phyloP scores from a whole-genome alignment of 345 rosid genomes.

The Draba incana region DNA sequence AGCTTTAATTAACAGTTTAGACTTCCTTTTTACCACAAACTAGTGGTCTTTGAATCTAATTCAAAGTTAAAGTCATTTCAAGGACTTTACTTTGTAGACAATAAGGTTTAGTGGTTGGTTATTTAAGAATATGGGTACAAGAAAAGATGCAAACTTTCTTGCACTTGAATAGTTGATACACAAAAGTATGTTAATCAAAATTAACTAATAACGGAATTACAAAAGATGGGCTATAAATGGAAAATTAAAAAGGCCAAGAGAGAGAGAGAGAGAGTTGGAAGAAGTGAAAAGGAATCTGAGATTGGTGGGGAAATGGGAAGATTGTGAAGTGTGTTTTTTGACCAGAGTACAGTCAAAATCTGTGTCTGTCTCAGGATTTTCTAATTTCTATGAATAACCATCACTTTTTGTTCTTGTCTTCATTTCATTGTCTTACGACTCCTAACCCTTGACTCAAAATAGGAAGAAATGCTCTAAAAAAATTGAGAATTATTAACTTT shows the following conservation, averaged over 20 bases:
- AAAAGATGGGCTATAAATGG: conserved; percentile 20
- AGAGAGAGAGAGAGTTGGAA: conserved; percentile 16
- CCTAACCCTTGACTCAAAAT: not conserved
- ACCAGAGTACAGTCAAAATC: conserved; percentile 43
- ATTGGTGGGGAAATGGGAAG: conserved; percentile 41
- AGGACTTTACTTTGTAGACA: conserved; percentile 7
- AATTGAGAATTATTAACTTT: too few species aligned
- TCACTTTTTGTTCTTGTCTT: conserved; percentile 29
- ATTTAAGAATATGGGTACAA: conserved; percentile 20
- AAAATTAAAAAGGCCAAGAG: conserved; percentile 3
- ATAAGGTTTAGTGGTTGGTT: conserved; percentile 26
- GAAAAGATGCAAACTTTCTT: conserved; percentile 25
- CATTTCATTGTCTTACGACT: conserved; percentile 30
- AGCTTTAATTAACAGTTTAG: conserved; percentile 18
- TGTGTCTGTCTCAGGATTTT: conserved; percentile 16
- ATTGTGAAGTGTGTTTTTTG: conserved; percentile 37
- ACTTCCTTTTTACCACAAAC: conserved; percentile 15
- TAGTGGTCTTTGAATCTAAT: conserved; percentile 31
- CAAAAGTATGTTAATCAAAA: conserved; percentile 3
- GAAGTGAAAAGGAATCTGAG: conserved; percentile 42
- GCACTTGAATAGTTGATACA: conserved; percentile 19
- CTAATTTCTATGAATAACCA: conserved; percentile 25
- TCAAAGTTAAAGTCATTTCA: conserved; percentile 31
- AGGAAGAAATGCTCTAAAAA: too few species aligned
- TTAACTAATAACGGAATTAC: conserved; percentile 26